phyloP scores from a whole-genome alignment of 2,329 filamentous ascomycete genomes.

The Chaetomium olivaceum region DNA sequence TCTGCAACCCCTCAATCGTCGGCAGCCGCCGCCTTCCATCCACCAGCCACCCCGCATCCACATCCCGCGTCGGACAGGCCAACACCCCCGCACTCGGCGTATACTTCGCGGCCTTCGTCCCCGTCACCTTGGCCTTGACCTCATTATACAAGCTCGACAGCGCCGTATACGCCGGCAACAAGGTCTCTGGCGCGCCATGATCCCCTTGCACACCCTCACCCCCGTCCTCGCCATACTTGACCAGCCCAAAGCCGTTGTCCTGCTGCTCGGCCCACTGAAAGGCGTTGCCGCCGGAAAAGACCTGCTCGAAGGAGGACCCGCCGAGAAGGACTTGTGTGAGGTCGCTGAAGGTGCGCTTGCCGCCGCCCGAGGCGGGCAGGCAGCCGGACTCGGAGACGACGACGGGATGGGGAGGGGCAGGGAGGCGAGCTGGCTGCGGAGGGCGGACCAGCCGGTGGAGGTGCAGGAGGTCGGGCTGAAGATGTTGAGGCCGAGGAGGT shows the following conservation, averaged over 20 bases:
- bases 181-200: neutral
- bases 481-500: constrained; percentile 23
- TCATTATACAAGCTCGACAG: neutral
- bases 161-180: neutral
- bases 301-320: neutral
- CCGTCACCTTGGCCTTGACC: neutral
- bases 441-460: neutral
- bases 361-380: neutral
- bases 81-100: neutral
- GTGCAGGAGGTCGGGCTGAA: constrained; percentile 10
- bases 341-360: constrained; percentile 10
- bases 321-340: neutral
- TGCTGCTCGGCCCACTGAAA: constrained; percentile 19
- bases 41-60: constrained; percentile 11
- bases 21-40: constrained; percentile 14
- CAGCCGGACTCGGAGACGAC: constrained; percentile 21
- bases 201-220: neutral
- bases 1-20: constrained; percentile 13
- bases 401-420: constrained; percentile 10
- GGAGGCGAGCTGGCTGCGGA: neutral
- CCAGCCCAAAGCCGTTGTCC: constrained; percentile 4
- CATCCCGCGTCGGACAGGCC: constrained; percentile 11
- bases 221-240: neutral
- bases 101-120: neutral
- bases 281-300: constrained; percentile 20